Evolutionary conservation across 805 yeast genomes (phyloP), one percentile per base, ranked within the genome.

Genomic region (Hagleromyces aurorensis): DNA sequence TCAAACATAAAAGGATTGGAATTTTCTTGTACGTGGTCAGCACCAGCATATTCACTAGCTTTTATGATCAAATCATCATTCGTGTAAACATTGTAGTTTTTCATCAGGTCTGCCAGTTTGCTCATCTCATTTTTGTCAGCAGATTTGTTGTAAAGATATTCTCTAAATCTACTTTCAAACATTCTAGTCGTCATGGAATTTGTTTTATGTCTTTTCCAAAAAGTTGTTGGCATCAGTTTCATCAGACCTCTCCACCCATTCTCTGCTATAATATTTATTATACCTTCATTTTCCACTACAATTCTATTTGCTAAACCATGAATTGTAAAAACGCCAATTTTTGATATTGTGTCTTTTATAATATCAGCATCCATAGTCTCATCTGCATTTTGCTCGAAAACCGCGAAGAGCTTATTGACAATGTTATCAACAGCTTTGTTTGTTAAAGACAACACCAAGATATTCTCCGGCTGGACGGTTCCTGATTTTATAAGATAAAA

Each of bases 401-500:
- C 44, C 2, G 21, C 41, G 9, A 22, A 25, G 18, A 60, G 61
- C 34, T 51, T 67, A 20, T 23, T 34, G 25, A 48, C 57, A 22
- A 60, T 63, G 32, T 55, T 71, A 19, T 65, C 67, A 1, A 79
- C 85, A 0, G 86, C 73, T 32, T 78, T 62, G 41, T 78, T 80
- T 0, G 89, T 78, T 66, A 80, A 62, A 9, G 83, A 73, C 4
- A 80, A 57, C 2, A 78, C 73, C 19, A 79, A 46, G 4, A 81
- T 67, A 29, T 76, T 73, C 3, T 61, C 50, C 0, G 86, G 83
- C 3, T 48, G 34, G 1, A 72, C 43, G 5, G 36, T 37, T 2
- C 52, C 52, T 8, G 57, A 34, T 1, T 49, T 37, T 4, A 78
- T 44, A 38, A 75, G 38, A 34, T 67, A 59, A 2, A 69, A 69